phyloP scores from a whole-genome alignment of 495 filamentous ascomycete genomes.

The Friedmanniomyces simplex region DNA sequence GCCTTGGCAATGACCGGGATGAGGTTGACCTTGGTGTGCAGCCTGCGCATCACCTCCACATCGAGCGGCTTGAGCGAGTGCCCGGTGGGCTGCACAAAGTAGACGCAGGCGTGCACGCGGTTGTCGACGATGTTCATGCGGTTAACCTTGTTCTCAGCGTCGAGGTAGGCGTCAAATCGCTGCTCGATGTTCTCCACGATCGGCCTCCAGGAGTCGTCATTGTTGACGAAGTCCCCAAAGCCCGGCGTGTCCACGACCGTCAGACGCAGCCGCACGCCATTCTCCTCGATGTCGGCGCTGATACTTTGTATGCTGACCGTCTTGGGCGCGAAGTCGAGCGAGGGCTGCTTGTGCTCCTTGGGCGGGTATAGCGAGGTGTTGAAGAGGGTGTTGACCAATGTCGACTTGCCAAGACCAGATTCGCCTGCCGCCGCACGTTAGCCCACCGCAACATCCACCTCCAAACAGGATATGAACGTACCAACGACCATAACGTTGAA shows the following conservation, averaged over 20 bases:
- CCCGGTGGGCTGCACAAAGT: constrained; percentile 98
- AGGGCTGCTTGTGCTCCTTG: constrained; percentile 93
- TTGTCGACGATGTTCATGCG: constrained; percentile 99
- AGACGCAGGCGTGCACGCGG: constrained; percentile 95
- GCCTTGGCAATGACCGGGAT: constrained; percentile 98
- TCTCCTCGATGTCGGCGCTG: constrained; percentile 98
- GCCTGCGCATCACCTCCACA: constrained; percentile 96
- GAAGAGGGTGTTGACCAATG: constrained; percentile 97
- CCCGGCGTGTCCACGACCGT: constrained; percentile 97
- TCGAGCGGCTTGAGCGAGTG: constrained; percentile 99
- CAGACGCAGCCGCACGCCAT: constrained; percentile 90
- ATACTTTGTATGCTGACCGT: constrained; percentile 97
- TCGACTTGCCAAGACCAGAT: constrained; percentile 98
- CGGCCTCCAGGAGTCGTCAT: constrained; percentile 96
- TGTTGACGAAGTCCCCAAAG: constrained; percentile 99
- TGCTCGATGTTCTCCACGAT: constrained; percentile 99
- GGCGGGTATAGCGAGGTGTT: constrained; percentile 98
- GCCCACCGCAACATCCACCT: background rate
- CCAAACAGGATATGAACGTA: constrained; percentile 36
- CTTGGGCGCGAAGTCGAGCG: constrained; percentile 96
- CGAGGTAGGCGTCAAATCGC: constrained; percentile 93
- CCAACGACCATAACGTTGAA: constrained; percentile 99
- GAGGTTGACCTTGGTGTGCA: constrained; percentile 99
- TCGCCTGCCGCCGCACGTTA: constrained; percentile 55
- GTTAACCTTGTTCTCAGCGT: constrained; percentile 99